Evolutionary conservation across 108 stramenopile species (phyloP).

Genomic region (Licmophora abbreviata): DNA sequence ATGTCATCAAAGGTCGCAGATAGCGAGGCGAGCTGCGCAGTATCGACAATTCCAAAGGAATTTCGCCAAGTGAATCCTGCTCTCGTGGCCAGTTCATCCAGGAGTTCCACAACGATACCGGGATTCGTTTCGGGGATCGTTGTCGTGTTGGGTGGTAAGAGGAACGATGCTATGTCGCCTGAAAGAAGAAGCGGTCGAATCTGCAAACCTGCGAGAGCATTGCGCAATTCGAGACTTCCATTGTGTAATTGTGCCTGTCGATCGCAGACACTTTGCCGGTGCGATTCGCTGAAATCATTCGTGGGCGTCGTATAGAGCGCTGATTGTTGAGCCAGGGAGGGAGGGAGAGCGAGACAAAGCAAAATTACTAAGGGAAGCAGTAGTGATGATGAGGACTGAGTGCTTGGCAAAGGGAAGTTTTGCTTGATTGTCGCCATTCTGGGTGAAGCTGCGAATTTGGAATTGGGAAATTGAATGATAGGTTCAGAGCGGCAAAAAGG

Average conservation of each 20-base stretch:
- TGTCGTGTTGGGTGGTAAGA: not conserved
- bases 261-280: constrained; percentile 19
- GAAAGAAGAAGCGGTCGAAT: not conserved
- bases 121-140: constrained; percentile 11
- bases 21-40: too few species aligned
- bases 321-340: too few species aligned
- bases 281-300: not conserved
- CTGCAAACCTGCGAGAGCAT: constrained; percentile 11
- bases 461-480: too few species aligned
- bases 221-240: constrained; percentile 8
- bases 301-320: too few species aligned
- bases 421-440: too few species aligned
- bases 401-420: too few species aligned
- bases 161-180: not conserved
- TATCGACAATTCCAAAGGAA: constrained; percentile 11
- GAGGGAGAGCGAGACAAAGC: too few species aligned
- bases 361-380: too few species aligned
- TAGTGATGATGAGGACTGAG: too few species aligned
- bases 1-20: constrained; percentile 16
- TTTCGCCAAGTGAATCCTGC: constrained; percentile 34
- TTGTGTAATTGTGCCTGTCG: constrained; percentile 4
- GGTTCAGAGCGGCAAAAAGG: too few species aligned
- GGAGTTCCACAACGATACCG: constrained; percentile 9
- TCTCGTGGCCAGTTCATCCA: constrained; percentile 33
- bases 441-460: too few species aligned